A percentile compares a stretch with the other conserved stretches of the same genome.
phyloP scores from a whole-genome alignment of 805 yeast species.

The Hanseniaspora mollemarum region DNA sequence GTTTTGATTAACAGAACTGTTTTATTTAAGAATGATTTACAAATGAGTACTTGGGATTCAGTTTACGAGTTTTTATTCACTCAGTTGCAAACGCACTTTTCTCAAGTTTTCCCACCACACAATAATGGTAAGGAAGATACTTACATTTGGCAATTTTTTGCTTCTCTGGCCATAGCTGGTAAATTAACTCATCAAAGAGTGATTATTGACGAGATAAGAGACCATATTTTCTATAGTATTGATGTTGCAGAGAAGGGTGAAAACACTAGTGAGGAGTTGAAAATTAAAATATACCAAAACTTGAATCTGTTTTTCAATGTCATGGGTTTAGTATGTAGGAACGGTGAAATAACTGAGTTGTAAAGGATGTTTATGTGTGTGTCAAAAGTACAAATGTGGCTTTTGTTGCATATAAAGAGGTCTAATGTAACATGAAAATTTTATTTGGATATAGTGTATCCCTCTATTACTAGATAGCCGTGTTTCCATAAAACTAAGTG shows the following conservation, averaged over 20 bases:
- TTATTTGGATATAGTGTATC: too few species aligned
- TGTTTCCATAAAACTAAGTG: too few species aligned
- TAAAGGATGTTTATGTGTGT: neutral
- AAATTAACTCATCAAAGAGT: slow-evolving; percentile 81
- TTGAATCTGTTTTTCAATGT: slow-evolving; percentile 88
- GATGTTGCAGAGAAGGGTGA: slow-evolving; percentile 43
- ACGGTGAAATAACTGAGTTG: slow-evolving; percentile 75
- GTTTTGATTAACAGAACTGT: slow-evolving; percentile 88
- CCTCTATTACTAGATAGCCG: too few species aligned
- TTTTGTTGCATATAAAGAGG: too few species aligned
- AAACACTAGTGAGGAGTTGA: slow-evolving; percentile 27
- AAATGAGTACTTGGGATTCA: slow-evolving; percentile 50
- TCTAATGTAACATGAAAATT: too few species aligned
- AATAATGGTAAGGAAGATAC: slow-evolving; percentile 28
- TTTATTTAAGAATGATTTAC: slow-evolving; percentile 68
- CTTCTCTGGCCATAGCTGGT: slow-evolving; percentile 85
- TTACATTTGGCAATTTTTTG: slow-evolving; percentile 93
- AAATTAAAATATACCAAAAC: slow-evolving; percentile 55
- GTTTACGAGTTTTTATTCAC: slow-evolving; percentile 76
- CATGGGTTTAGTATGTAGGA: slow-evolving; percentile 89
- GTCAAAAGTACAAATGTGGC: too few species aligned
- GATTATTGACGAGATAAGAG: slow-evolving; percentile 87
- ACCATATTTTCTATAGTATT: slow-evolving; percentile 82
- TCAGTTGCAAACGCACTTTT: slow-evolving; percentile 63
- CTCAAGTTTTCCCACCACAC: slow-evolving; percentile 70